Conservation (phyloP, 1,284 basidiomycete species). For the Tylopilus orsonianus region DNA sequence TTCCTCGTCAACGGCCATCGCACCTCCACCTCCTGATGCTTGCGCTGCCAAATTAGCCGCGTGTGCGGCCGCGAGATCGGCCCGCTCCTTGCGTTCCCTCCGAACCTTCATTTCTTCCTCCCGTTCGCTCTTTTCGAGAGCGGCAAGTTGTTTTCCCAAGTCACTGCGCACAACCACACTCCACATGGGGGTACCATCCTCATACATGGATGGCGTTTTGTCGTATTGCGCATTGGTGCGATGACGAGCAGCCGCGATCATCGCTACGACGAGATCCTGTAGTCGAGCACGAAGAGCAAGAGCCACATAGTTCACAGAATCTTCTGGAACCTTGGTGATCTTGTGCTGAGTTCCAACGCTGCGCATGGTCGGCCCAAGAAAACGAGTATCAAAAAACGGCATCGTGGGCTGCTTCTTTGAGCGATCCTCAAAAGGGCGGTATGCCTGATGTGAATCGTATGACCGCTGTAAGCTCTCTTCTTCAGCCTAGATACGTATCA, state of each 20-base stretch:
- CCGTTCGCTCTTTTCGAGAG: constrained; percentile 72
- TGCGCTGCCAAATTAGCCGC: constrained; percentile 61
- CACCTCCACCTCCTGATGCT: constrained; percentile 38
- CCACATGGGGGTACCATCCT: constrained; percentile 75
- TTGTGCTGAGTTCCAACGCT: constrained; percentile 62
- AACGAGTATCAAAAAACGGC: constrained; percentile 62
- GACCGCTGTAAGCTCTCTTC: constrained; percentile 73
- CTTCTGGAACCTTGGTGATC: constrained; percentile 64
- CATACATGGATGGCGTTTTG: constrained; percentile 61
- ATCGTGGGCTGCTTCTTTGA: constrained; percentile 66
- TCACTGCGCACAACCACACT: constrained; percentile 70
- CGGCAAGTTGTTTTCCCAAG: constrained; percentile 70
- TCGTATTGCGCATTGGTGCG: constrained; percentile 70
- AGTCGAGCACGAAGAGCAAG: constrained; percentile 75
- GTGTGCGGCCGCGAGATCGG: constrained; percentile 65
- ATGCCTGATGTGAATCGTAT: constrained; percentile 57
- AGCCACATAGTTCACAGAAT: constrained; percentile 73
- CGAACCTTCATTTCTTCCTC: constrained; percentile 78
- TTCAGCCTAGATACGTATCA: constrained; percentile 55
- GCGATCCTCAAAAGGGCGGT: constrained; percentile 68
- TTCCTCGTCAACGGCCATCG: constrained; percentile 36
- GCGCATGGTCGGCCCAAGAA: constrained; percentile 64
- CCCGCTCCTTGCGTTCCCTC: constrained; percentile 71
- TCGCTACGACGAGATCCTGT: constrained; percentile 66
- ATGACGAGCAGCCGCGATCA: constrained; percentile 72